Evolutionary conservation across 1,284 basidiomycete species (phyloP).

Genomic region (Trichosporon sp.): DNA sequence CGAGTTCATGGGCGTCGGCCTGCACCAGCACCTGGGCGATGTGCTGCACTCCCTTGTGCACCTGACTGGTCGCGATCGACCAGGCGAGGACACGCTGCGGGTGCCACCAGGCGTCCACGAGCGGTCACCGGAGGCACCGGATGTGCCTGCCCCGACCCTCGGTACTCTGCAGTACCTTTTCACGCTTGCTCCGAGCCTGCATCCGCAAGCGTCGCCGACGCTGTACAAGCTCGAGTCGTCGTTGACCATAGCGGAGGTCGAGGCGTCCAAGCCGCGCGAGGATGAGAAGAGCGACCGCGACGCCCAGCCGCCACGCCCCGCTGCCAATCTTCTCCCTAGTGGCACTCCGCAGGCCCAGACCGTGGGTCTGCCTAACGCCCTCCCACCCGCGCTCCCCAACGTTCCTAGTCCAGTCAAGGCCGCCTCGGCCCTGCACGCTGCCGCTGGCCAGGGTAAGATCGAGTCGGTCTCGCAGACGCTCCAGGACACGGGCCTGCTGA

Average conservation of each 20-base stretch:
- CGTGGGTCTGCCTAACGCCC: background rate
- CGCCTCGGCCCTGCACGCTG: slow-evolving; percentile 33
- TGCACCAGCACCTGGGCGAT: slow-evolving; percentile 40
- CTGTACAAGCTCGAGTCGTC: slow-evolving; percentile 37
- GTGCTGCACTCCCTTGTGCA: slow-evolving; percentile 37
- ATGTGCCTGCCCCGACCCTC: slow-evolving; percentile 26
- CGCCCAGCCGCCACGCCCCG: slow-evolving; percentile 5
- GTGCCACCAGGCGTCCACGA: slow-evolving; percentile 24
- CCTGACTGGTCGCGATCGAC: slow-evolving; percentile 35
- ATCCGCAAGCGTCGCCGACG: slow-evolving; percentile 40
- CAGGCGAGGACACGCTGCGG: slow-evolving; percentile 32
- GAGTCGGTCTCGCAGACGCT: slow-evolving; percentile 24
- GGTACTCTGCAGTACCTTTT: slow-evolving; percentile 38
- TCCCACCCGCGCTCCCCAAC: background rate
- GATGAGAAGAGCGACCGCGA: background rate
- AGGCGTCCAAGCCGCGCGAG: slow-evolving; percentile 8
- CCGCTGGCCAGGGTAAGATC: slow-evolving; percentile 31
- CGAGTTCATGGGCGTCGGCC: slow-evolving; percentile 45
- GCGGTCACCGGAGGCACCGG: slow-evolving; percentile 4
- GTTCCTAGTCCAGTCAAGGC: slow-evolving; percentile 24
- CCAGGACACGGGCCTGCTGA: slow-evolving; percentile 34
- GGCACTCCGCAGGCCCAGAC: background rate
- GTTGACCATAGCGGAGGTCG: slow-evolving; percentile 31
- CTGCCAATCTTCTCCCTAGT: background rate
- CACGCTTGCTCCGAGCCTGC: slow-evolving; percentile 34